Evolutionary conservation across 2,329 filamentous ascomycete genomes (phyloP), one percentile per base, ranked within the genome.

Genomic region (Helotiales sp.): DNA sequence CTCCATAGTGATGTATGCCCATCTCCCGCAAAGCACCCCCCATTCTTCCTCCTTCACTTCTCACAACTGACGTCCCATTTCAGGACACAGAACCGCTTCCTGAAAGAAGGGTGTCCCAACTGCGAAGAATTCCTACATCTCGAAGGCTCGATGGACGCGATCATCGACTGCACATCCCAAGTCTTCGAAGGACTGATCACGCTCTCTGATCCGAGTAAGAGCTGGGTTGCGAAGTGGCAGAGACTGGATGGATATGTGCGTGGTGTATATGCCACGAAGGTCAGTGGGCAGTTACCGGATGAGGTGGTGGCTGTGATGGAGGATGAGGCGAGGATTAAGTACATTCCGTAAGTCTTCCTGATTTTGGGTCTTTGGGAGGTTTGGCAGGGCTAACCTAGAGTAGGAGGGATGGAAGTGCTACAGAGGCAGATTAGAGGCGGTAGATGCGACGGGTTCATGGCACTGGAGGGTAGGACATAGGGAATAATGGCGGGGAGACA

Each of bases 221-320:
- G 92, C 76, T 99, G 96, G 96, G 93, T 98, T 58, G 94, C 95
- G n/a, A 92, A 93, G 78, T 98, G 94, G 91, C 93, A 98, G 84
- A 88, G 96, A 8, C 82, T 99, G 67, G 93, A 97, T 78, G 88
- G 88, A 64, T 98, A 97, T 79, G 91, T 96, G 61, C 87, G 89
- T 17, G 96, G 96, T 63, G 89, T 96, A 66, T 99, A 99, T 81
- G 96, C 96, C 20, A 92, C 93, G 64, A 97, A 98, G 82, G 96
- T 99, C 26, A 93, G 91, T 34, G 96, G 96, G 20, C 88, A 92
- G 77, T 80, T 91, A 67, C 88, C 89, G 5, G 88, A 91, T 71
- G 89, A 91, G 69, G 83, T 91, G 47, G 81, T 87, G 54, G 81
- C 83, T 24, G 81, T 83, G 52, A 80, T 91, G 65, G 86, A 89